Evolutionary conservation across 2,329 filamentous ascomycete species (phyloP).

Genomic region (Achaetomium macrosporum): DNA sequence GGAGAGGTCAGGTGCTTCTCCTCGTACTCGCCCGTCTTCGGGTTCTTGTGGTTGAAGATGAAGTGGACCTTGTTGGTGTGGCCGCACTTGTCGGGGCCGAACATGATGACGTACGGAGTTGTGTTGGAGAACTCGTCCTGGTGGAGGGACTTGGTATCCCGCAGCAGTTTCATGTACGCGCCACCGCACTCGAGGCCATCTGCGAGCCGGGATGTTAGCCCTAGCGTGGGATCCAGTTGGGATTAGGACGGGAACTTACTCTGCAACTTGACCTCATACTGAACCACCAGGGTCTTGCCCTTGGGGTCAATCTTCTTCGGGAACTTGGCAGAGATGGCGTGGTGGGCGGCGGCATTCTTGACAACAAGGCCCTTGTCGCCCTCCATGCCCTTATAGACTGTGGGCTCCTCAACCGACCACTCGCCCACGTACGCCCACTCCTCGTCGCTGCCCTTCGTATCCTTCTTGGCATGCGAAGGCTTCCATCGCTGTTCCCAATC

Average conservation of each 20-base stretch:
- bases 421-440: conserved; percentile 97
- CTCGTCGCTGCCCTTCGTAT: conserved; percentile 56
- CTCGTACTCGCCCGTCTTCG: conserved; percentile 98
- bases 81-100: conserved; percentile 98
- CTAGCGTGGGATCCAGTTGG: neutral
- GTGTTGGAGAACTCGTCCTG: conserved; percentile 96
- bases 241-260: conserved; percentile 51
- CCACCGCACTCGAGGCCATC: conserved; percentile 96
- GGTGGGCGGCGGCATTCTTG: conserved; percentile 96
- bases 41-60: conserved; percentile 99
- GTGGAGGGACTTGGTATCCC: conserved; percentile 95
- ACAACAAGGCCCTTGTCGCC: conserved; percentile 95
- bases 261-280: conserved; percentile 99
- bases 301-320: conserved; percentile 94
- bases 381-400: conserved; percentile 82
- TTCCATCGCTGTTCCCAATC: conserved; percentile 95
- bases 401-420: conserved; percentile 94
- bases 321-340: conserved; percentile 99
- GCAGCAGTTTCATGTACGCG: conserved; percentile 97
- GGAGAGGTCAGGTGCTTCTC: conserved; percentile 94
- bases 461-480: conserved; percentile 94
- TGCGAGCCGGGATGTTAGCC: conserved; percentile 32
- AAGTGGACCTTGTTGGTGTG: conserved; percentile 97
- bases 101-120: conserved; percentile 99
- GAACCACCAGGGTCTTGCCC: conserved; percentile 92